A percentile compares a stretch with the other conserved stretches of the same genome.
These are phyloP conservation scores for Pezicula neosporulosa DNA, from an alignment of 2,329 filamentous ascomycete genomes.

Conservation along the genomic window DNA sequence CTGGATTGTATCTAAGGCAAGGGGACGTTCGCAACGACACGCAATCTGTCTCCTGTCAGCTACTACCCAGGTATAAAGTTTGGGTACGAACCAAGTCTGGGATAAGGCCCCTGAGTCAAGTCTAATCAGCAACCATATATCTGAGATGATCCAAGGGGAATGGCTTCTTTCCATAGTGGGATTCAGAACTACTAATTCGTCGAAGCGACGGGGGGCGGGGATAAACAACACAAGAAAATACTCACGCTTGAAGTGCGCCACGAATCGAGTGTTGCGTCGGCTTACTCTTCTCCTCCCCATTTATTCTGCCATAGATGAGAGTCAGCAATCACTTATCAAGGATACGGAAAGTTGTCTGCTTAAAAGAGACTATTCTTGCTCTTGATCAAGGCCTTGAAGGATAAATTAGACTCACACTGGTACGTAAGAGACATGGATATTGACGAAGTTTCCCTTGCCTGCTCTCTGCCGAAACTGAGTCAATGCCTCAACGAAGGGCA, in stretches of 20 bases:
- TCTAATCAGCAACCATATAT: background rate
- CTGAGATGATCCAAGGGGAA: background rate
- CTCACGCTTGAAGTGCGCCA: conserved; percentile 54
- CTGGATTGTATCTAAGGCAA: conserved; percentile 70
- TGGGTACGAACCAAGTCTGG: conserved; percentile 33
- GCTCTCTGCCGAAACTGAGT: conserved; percentile 71
- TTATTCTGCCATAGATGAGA: conserved; percentile 13
- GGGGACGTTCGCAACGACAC: conserved; percentile 78
- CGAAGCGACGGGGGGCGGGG: background rate
- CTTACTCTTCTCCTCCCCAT: conserved; percentile 87
- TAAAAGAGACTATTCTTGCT: conserved; percentile 6
- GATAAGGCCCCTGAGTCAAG: conserved; percentile 20
- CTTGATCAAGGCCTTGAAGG: conserved; percentile 1
- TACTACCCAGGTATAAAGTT: background rate
- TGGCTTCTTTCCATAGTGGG: conserved; percentile 1
- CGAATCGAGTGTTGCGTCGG: conserved; percentile 91
- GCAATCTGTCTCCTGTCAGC: conserved; percentile 62
- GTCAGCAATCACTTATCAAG: conserved; percentile 4
- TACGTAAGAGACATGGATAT: conserved; percentile 86
- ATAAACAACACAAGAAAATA: conserved; percentile 1
- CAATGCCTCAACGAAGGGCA: too few relatives aligned
- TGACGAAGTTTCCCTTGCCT: conserved; percentile 77
- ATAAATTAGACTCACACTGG: conserved; percentile 47
- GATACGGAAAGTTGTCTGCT: conserved; percentile 1
- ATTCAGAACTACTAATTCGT: background rate